These are phyloP conservation scores for Boletus rubescentipes DNA, from an alignment of 768 basidiomycete species.

Conservation along the genomic window DNA sequence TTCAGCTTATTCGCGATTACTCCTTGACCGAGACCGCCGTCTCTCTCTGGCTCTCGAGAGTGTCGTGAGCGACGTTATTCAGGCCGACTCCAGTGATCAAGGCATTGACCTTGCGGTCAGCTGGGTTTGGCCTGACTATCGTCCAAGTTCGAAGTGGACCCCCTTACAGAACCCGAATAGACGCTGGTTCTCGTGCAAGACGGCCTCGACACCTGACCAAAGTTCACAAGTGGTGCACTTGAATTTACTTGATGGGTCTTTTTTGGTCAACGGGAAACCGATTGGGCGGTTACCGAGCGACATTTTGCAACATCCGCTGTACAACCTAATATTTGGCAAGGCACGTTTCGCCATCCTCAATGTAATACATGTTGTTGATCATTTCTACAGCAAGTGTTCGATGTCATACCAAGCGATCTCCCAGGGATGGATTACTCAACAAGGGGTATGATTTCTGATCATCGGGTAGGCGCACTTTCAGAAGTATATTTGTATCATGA, in stretches of 20 bases:
- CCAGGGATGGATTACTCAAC: slow-evolving; percentile 29
- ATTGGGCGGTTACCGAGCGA: slow-evolving; percentile 22
- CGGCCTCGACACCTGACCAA: slow-evolving; percentile 3
- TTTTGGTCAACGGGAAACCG: slow-evolving; percentile 29
- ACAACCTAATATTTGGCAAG: slow-evolving; percentile 20
- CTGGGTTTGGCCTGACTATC: slow-evolving; percentile 27
- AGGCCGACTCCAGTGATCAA: neutral
- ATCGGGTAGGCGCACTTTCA: slow-evolving; percentile 17
- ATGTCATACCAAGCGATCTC: slow-evolving; percentile 25
- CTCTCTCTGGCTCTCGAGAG: slow-evolving; percentile 27
- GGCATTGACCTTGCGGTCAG: slow-evolving; percentile 22
- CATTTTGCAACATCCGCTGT: slow-evolving; percentile 20
- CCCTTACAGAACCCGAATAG: slow-evolving; percentile 9
- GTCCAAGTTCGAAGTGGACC: slow-evolving; percentile 23
- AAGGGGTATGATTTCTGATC: slow-evolving; percentile 7
- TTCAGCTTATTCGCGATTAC: slow-evolving; percentile 5
- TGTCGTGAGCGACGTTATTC: slow-evolving; percentile 1
- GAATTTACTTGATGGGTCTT: slow-evolving; percentile 25
- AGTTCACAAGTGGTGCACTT: slow-evolving; percentile 22
- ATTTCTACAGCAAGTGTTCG: slow-evolving; percentile 17
- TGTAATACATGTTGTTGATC: neutral
- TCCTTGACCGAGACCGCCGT: slow-evolving; percentile 33
- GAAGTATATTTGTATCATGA: neutral
- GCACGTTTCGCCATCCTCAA: slow-evolving; percentile 4
- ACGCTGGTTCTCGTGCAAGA: slow-evolving; percentile 24